A percentile compares a stretch with the other conserved stretches of the same genome.
These are phyloP conservation scores for Leucoagaricus sp. DNA, from an alignment of 1,284 basidiomycete genomes.

Conservation along the genomic window DNA sequence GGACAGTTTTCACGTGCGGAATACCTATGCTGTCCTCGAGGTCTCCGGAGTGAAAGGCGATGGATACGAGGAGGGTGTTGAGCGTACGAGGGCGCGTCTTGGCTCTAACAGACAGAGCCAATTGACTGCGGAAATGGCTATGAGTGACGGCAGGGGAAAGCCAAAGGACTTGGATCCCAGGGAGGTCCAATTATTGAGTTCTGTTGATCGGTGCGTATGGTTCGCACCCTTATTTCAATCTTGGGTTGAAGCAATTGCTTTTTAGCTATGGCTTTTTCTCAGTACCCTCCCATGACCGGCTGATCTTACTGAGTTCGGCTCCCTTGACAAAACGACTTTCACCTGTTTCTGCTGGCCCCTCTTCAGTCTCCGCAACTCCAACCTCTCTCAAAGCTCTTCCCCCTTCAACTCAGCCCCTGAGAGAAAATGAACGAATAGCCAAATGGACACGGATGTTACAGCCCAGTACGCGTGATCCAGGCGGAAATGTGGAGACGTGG, in stretches of 20 bases:
- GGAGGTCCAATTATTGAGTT: slow-evolving; percentile 70
- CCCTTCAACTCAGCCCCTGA: slow-evolving; percentile 46
- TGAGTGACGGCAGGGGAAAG: slow-evolving; percentile 60
- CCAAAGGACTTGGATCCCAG: slow-evolving; percentile 57
- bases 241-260: slow-evolving; percentile 20
- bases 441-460: slow-evolving; percentile 92
- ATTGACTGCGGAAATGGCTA: slow-evolving; percentile 51
- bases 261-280: slow-evolving; percentile 87
- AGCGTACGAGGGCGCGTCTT: slow-evolving; percentile 87
- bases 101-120: slow-evolving; percentile 61
- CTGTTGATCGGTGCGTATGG: slow-evolving; percentile 73
- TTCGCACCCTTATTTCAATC: slow-evolving; percentile 4
- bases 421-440: slow-evolving; percentile 71
- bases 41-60: slow-evolving; percentile 86
- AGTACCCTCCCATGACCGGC: slow-evolving; percentile 73
- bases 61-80: slow-evolving; percentile 88
- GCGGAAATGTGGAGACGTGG: slow-evolving; percentile 82
- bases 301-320: slow-evolving; percentile 65
- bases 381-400: slow-evolving; percentile 48
- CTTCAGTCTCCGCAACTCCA: slow-evolving; percentile 38
- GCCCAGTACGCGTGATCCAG: slow-evolving; percentile 65
- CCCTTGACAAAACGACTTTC: slow-evolving; percentile 66
- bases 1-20: slow-evolving; percentile 85
- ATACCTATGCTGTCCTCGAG: slow-evolving; percentile 87
- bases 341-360: slow-evolving; percentile 44